Conservation (phyloP, 2,329 filamentous ascomycete species). For the Chalara sp. region DNA sequence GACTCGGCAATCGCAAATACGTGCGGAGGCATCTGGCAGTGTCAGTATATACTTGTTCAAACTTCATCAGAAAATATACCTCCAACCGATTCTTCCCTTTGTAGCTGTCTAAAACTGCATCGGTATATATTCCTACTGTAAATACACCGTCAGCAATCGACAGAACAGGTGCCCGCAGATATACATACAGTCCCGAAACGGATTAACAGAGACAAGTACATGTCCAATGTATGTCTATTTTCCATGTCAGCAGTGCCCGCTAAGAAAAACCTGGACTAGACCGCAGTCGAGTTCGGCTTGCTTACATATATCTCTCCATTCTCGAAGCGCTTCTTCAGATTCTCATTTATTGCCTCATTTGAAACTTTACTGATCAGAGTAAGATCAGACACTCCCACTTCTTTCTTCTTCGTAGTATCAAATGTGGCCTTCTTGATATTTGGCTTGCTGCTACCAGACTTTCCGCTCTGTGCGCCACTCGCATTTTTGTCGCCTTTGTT, state of each 20-base stretch:
- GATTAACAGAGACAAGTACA: conserved; percentile 98
- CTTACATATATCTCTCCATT: conserved; percentile 87
- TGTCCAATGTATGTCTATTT: conserved; percentile 91
- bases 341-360: conserved; percentile 99
- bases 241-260: conserved; percentile 1
- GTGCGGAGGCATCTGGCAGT: conserved; percentile 66
- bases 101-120: conserved; percentile 87
- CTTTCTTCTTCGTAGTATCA: conserved; percentile 96
- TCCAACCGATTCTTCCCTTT: conserved; percentile 95
- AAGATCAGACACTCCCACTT: conserved; percentile 95
- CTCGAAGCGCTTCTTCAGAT: conserved; percentile 96
- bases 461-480: conserved; percentile 19
- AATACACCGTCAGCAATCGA: conserved; percentile 23
- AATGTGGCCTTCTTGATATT: conserved; percentile 94
- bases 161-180: neutral
- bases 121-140: conserved; percentile 89
- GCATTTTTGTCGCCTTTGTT: conserved; percentile 26
- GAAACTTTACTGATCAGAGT: conserved; percentile 97
- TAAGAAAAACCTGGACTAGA: too few relatives aligned
- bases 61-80: conserved; percentile 30
- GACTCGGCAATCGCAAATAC: conserved; percentile 97
- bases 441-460: conserved; percentile 28
- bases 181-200: conserved; percentile 74
- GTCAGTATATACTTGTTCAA: conserved; percentile 8
- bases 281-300: too few relatives aligned